These are phyloP conservation scores for Hyaloscypha variabilis DNA, from an alignment of 495 filamentous ascomycete species.

Conservation along the genomic window DNA sequence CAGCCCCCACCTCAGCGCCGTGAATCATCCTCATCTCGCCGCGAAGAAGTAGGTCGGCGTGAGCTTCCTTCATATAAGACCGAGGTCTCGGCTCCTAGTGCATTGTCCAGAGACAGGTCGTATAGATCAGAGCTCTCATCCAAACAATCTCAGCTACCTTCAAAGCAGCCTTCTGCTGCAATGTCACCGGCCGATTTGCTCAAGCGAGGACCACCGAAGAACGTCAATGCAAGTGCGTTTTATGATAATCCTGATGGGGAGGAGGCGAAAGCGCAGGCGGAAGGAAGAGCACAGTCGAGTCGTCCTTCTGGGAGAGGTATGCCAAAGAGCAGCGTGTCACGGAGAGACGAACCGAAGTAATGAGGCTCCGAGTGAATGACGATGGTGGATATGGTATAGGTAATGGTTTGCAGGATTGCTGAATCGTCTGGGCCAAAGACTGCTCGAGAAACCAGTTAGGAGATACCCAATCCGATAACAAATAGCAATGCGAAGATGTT, in stretches of 20 bases:
- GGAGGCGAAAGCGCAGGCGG: neutral
- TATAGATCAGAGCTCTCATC: too few relatives aligned
- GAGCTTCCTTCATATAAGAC: too few relatives aligned
- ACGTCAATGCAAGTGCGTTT: conserved; percentile 2
- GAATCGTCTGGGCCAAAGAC: too few relatives aligned
- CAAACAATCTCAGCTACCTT: too few relatives aligned
- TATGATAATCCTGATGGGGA: conserved; percentile 3
- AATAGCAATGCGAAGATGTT: neutral
- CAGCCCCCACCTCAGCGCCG: too few relatives aligned
- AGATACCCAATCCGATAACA: too few relatives aligned
- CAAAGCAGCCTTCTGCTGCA: neutral
- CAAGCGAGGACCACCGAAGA: conserved; percentile 3
- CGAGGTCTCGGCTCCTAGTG: too few relatives aligned
- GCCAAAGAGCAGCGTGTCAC: neutral
- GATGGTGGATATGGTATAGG: neutral
- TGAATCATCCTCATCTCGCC: too few relatives aligned
- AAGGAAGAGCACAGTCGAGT: neutral
- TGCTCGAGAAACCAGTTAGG: too few relatives aligned
- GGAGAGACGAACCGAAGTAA: neutral
- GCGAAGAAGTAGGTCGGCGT: too few relatives aligned
- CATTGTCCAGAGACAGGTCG: too few relatives aligned
- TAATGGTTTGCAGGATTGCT: too few relatives aligned
- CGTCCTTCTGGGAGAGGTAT: neutral
- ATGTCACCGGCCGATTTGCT: neutral
- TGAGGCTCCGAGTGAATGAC: neutral